Evolutionary conservation across 148 eudicot genomes (phyloP).

Genomic region (Camellia japonica): DNA sequence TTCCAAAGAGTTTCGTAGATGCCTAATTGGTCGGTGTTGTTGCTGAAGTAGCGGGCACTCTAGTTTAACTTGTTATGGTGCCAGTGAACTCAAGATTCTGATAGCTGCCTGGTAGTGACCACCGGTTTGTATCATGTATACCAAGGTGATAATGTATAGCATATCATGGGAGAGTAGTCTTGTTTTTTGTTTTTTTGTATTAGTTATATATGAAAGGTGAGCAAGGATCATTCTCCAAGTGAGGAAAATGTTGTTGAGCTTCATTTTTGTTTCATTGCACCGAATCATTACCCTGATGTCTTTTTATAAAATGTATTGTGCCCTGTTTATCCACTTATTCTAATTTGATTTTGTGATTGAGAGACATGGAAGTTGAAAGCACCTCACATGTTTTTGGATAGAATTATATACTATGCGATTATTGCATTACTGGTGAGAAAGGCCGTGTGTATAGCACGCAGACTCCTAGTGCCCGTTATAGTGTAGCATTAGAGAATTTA

Average conservation of each 20-base stretch:
- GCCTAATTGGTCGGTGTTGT: not conserved
- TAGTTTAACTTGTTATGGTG: too few relatives aligned
- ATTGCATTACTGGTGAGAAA: too few relatives aligned
- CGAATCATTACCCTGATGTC: not conserved
- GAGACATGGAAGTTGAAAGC: not conserved
- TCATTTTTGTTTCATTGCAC: not conserved
- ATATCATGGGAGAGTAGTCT: not conserved
- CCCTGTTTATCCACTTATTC: not conserved
- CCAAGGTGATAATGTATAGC: slow-evolving; percentile 9
- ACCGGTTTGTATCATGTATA: not conserved
- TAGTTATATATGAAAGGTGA: not conserved
- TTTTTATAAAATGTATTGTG: not conserved
- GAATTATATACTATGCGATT: too few relatives aligned
- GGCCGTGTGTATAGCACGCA: too few relatives aligned
- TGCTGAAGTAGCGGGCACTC: too few relatives aligned
- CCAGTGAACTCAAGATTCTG: not conserved
- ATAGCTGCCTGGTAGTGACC: not conserved
- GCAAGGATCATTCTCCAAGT: not conserved
- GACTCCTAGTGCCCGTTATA: too few relatives aligned
- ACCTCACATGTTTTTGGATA: too few relatives aligned
- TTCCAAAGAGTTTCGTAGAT: not conserved
- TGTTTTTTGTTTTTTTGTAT: not conserved
- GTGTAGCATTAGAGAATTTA: too few relatives aligned
- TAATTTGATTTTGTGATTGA: slow-evolving; percentile 5
- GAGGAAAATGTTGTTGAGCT: not conserved